Base-by-base conservation (phyloP, 1,139 yeast genomes). In the Saccharomycopsis hybrid region DNA sequence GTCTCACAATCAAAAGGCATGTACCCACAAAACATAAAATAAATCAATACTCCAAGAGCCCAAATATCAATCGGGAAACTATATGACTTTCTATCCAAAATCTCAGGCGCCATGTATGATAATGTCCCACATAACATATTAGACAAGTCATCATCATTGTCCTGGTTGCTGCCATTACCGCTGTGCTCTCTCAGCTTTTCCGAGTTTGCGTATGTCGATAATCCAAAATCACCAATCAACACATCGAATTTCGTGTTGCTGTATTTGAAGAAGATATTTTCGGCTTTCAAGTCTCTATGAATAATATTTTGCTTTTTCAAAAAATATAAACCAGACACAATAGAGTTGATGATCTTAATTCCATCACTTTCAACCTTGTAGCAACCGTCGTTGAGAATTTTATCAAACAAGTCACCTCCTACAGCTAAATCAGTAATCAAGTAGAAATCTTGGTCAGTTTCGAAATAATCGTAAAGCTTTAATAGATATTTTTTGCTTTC, bases 71-170 rank as follows among this genome's bases (percentile, higher is more conserved):
- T 84, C 1, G 76, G 73, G 56, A 69, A 72, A 27, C 77, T 76
- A 58, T 84, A 85, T 24, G 83, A 82, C 37, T 66, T 61, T 51
- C 75, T 68, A 27, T 69, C 63, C 51, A 76, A 70, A 55, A 81
- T 76, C 60, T 83, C 89, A 0, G 89, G 89, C 0, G 89, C 84
- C 77, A 85, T 78, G 62, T 85, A 85, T 32, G 88, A 82, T 11
- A 85, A 74, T 0, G 94, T 85, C 0, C 94, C 92, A 38, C 97
- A 92, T 61, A 92, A 90, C 0, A 97, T 90, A 65, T 88, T 89
- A 11, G 97, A 90, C 38, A 97, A 87, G 58, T 95, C 96, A 62
- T 87, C 85, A 8, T 31, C 18, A 18, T 18, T 18, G 7, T 28
- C 38, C 5, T 7, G 5, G 25, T 41, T 73, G 13, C 7, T 5